These are phyloP conservation scores for Microsporum audouinii DNA, from an alignment of 2,329 filamentous ascomycete species.

Conservation along the genomic window DNA sequence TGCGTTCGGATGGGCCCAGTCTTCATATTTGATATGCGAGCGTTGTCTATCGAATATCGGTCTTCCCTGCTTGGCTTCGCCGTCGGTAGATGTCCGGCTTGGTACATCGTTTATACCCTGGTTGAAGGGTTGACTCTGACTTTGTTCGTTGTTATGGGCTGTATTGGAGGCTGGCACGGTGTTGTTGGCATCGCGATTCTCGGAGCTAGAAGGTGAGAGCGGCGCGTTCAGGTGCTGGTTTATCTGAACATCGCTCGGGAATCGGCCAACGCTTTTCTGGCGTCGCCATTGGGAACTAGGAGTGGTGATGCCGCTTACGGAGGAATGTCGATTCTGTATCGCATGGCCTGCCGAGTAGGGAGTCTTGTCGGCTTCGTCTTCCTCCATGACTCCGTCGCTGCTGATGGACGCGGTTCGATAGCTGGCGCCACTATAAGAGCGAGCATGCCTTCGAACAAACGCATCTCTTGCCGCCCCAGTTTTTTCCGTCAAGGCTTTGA, in stretches of 20 bases:
- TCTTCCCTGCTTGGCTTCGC: not conserved
- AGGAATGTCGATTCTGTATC: slow-evolving; percentile 26
- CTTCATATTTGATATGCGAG: not conserved
- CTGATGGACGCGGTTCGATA: slow-evolving; percentile 50
- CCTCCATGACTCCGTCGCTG: slow-evolving; percentile 67
- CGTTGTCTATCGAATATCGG: not conserved
- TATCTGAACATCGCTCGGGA: slow-evolving; percentile 86
- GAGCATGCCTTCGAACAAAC: slow-evolving; percentile 71
- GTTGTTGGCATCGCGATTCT: not conserved
- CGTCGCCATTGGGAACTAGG: slow-evolving; percentile 43
- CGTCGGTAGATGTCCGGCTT: not conserved
- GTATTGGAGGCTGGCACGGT: not conserved
- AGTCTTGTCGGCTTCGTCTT: slow-evolving; percentile 56
- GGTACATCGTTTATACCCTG: not conserved
- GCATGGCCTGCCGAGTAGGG: slow-evolving; percentile 51
- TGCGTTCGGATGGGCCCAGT: not conserved
- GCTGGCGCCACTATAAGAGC: slow-evolving; percentile 59
- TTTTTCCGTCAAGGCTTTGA: slow-evolving; percentile 79
- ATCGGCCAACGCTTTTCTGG: slow-evolving; percentile 86
- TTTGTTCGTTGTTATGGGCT: not conserved
- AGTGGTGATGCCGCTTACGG: slow-evolving; percentile 24
- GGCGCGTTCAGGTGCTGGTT: slow-evolving; percentile 57
- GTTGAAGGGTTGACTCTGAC: not conserved
- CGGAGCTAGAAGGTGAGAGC: slow-evolving; percentile 59
- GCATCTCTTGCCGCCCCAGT: slow-evolving; percentile 77